Evolutionary conservation across 2,329 filamentous ascomycete genomes (phyloP), one percentile per base, ranked within the genome.

Genomic region (Aspergillus sp.): DNA sequence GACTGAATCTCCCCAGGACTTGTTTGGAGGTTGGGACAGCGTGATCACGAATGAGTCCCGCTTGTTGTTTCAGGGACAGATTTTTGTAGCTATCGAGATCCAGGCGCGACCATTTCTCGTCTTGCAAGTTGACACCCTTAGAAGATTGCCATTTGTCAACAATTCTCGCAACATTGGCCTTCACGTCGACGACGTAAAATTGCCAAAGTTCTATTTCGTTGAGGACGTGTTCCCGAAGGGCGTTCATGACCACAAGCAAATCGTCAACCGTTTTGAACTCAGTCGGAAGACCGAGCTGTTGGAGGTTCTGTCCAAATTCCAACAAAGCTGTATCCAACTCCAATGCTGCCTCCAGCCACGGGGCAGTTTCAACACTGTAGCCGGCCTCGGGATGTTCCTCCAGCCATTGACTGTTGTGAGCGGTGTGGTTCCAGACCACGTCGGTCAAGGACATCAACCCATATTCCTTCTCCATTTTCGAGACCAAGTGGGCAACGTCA

Each of bases 381-480:
- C 94, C 94, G 42, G 91, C 88, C 63, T 99, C 94, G 0, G 95
- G 94, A 66, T 99, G 93, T 55, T 95, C 88, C 67, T 95, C 81
- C 10, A 99, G 81, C 94, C 94, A 99, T 64, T 88, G 84, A 73
- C 89, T 95, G 74, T 97, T 97, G 76, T 97, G 84, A 5, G 94
- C 93, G 3, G 94, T 99, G 75, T 99, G 94, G 67, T 99, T 99
- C 79, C 94, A 91, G 42, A 99, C 95, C 56, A 99, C 93, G 70
- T 99, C 94, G 1, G 93, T 97, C 76, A 99, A 75, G 56, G 89
- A 91, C 52, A 99, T 79, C 49, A 99, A 78, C 2, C 89, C 89
- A 71, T 95, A 86, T 48, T 96, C 86, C 47, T 86, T 81, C 72
- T 97, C 89, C 81, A 99, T 88, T 67, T 84, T 91, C 41, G 83